A percentile compares a stretch with the other conserved stretches of the same genome.
phyloP scores from a whole-genome alignment of 2,329 filamentous ascomycete species.

The Diatrype stigma region DNA sequence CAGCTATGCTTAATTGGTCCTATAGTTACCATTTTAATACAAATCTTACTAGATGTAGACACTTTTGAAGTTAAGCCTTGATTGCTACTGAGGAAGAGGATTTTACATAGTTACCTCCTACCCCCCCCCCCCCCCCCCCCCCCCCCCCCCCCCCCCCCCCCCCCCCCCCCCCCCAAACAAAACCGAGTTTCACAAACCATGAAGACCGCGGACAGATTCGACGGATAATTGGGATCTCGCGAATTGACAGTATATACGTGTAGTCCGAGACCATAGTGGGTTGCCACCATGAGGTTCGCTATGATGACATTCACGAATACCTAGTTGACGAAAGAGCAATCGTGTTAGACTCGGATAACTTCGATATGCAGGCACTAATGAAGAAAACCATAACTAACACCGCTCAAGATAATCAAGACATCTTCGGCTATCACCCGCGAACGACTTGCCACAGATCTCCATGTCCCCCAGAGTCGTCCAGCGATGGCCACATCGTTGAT shows the following conservation, averaged over 20 bases:
- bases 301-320: constrained; percentile 21
- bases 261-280: constrained; percentile 20
- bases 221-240: constrained; percentile 15
- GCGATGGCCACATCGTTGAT: constrained; percentile 17
- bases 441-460: constrained; percentile 13
- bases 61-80: no score
- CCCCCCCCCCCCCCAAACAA: no score
- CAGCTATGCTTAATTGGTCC: no score
- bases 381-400: constrained; percentile 13
- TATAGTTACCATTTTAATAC: no score
- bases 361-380: neutral
- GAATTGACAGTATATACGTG: constrained; percentile 16
- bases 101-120: no score
- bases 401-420: constrained; percentile 16
- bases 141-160: no score
- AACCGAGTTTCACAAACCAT: constrained; percentile 10
- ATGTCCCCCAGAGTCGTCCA: constrained; percentile 20
- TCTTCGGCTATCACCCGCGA: constrained; percentile 18
- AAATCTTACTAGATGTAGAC: no score
- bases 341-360: constrained; percentile 1
- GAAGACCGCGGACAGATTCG: constrained; percentile 19
- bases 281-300: constrained; percentile 22
- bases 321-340: constrained; percentile 6
- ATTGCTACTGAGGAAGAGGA: no score
- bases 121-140: no score